phyloP scores from a whole-genome alignment of 1,139 yeast genomes.

The Magnusiomyces paraingens region DNA sequence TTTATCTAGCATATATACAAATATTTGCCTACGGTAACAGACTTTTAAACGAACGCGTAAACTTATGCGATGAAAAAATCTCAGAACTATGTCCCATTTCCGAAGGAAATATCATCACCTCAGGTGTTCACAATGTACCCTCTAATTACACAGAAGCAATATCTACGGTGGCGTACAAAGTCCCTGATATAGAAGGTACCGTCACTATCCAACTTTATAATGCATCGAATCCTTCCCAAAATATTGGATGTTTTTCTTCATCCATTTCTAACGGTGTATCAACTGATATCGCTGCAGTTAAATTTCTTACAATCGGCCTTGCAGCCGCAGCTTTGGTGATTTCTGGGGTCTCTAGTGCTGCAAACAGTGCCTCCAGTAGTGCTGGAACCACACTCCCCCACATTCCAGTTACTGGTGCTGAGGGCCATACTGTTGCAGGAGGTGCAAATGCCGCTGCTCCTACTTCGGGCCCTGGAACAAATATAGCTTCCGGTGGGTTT shows the following conservation, averaged over 20 bases:
- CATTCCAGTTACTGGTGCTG: conserved; percentile 9
- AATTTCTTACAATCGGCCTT: conserved; percentile 26
- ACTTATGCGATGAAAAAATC: conserved; percentile 27
- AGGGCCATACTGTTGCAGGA: conserved; percentile 16
- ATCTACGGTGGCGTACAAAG: conserved; percentile 27
- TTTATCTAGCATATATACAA: conserved; percentile 19
- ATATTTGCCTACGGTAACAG: conserved; percentile 28
- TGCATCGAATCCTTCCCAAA: conserved; percentile 21
- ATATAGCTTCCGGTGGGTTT: conserved; percentile 22
- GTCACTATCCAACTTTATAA: conserved; percentile 24
- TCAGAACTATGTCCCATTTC: conserved; percentile 29
- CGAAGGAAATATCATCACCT: conserved; percentile 22
- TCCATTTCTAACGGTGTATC: conserved; percentile 30
- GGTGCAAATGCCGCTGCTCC: conserved; percentile 3
- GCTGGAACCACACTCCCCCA: conserved; percentile 8
- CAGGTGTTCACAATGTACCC: conserved; percentile 28
- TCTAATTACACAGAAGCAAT: conserved; percentile 23
- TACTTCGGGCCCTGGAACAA: conserved; percentile 17
- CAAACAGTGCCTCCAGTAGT: conserved; percentile 17
- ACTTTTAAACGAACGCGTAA: conserved; percentile 24
- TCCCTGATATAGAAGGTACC: conserved; percentile 32
- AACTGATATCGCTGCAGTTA: conserved; percentile 22
- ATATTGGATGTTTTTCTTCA: conserved; percentile 30
- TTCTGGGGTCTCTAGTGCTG: conserved; percentile 20
- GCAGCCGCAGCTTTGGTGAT: conserved; percentile 28